These are phyloP conservation scores for Saturnispora halmiae DNA, from an alignment of 805 yeast genomes.

Conservation along the genomic window DNA sequence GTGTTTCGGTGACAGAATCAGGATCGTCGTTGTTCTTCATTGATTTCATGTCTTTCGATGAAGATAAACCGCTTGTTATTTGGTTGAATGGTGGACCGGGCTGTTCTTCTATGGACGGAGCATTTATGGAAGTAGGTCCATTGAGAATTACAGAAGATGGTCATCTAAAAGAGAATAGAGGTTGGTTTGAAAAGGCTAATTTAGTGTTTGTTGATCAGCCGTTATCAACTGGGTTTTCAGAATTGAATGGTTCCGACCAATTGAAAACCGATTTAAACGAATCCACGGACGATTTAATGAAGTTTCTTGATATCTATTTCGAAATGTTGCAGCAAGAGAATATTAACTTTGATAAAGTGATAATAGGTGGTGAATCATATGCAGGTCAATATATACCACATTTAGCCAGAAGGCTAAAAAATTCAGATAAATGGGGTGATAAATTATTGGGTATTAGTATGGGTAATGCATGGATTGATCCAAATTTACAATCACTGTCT, in stretches of 20 bases:
- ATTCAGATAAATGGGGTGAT: constrained; percentile 31
- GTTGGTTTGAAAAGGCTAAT: constrained; percentile 79
- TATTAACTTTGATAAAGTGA: constrained; percentile 42
- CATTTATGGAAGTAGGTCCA: constrained; percentile 87
- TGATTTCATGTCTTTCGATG: constrained; percentile 39
- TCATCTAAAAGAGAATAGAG: constrained; percentile 45
- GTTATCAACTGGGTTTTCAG: constrained; percentile 85
- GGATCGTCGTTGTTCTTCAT: constrained; percentile 53
- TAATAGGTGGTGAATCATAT: constrained; percentile 89
- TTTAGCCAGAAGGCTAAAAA: constrained; percentile 55
- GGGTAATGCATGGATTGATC: constrained; percentile 95
- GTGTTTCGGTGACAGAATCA: constrained; percentile 7
- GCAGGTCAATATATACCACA: constrained; percentile 97
- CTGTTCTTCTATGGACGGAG: constrained; percentile 97
- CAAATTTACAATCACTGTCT: constrained; percentile 73
- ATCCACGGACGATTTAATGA: constrained; percentile 53
- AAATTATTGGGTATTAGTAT: constrained; percentile 61
- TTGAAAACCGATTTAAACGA: constrained; percentile 47
- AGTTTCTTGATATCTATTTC: constrained; percentile 59
- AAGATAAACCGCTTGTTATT: constrained; percentile 44
- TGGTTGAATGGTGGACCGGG: constrained; percentile 99
- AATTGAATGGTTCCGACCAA: constrained; percentile 32
- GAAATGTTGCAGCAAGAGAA: constrained; percentile 56
- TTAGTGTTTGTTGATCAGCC: constrained; percentile 91
- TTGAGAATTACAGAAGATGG: constrained; percentile 43